Conservation (phyloP, 192 early-diverging fungal species). For the Coemansia sp. region DNA sequence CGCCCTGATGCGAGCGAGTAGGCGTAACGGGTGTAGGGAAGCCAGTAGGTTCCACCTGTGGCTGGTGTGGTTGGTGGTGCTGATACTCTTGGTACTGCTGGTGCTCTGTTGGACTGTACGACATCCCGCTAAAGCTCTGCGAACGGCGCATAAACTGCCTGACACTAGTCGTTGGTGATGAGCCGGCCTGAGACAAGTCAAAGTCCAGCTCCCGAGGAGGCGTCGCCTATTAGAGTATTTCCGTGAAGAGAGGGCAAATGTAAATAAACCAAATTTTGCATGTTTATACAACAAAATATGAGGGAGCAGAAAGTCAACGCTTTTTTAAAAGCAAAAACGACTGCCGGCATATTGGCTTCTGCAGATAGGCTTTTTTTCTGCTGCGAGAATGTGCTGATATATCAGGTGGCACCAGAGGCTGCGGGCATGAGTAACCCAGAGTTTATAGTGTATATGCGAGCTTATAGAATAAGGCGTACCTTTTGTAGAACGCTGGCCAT, state of each 20-base stretch:
- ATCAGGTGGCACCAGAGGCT: background rate
- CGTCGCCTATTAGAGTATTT: background rate
- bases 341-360: no score
- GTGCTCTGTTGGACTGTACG: constrained; percentile 3
- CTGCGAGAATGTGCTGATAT: background rate
- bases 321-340: background rate
- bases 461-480: background rate
- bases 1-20: background rate
- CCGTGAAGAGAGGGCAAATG: background rate
- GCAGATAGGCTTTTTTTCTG: background rate
- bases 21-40: constrained; percentile 8
- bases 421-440: constrained; percentile 1
- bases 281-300: background rate
- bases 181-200: constrained; percentile 1
- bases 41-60: background rate
- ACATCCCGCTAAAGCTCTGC: constrained; percentile 23
- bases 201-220: constrained; percentile 9
- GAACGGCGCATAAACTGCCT: constrained; percentile 16
- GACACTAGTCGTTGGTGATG: background rate
- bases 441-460: background rate
- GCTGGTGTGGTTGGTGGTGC: background rate
- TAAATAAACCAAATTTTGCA: background rate
- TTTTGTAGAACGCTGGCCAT: constrained; percentile 10
- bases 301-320: background rate
- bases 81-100: background rate